A percentile compares a stretch with the other conserved stretches of the same genome.
Conservation (phyloP, 2,329 filamentous ascomycete genomes). For the Xylariaceae sp. region DNA sequence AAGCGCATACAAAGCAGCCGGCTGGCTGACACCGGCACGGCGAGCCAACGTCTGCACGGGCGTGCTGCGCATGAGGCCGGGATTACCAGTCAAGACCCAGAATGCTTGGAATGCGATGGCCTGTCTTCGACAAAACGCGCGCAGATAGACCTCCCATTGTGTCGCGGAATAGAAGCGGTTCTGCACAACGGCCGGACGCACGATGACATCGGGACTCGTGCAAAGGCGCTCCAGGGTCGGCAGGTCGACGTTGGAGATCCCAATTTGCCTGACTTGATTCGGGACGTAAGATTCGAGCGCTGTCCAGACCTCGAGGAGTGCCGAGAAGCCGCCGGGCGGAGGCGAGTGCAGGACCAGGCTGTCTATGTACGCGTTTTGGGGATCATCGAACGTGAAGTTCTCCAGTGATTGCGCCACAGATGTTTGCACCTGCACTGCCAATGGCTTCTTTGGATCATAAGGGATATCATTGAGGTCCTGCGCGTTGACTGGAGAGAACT, state of each 20-base stretch:
- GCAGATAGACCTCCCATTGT: slow-evolving; percentile 54
- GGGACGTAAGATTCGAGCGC: slow-evolving; percentile 64
- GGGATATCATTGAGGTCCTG: slow-evolving; percentile 58
- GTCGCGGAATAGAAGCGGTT: slow-evolving; percentile 64
- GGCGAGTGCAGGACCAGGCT: slow-evolving; percentile 68
- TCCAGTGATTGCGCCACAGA: slow-evolving; percentile 17
- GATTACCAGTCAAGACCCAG: slow-evolving; percentile 50
- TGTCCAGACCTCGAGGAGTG: slow-evolving; percentile 60
- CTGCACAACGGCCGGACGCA: slow-evolving; percentile 59
- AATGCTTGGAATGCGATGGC: slow-evolving; percentile 48
- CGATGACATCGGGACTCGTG: slow-evolving; percentile 21
- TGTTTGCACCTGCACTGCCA: slow-evolving; percentile 49
- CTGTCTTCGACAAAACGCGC: slow-evolving; percentile 43
- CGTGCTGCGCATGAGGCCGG: slow-evolving; percentile 32
- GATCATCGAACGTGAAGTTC: slow-evolving; percentile 37
- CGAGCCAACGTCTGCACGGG: slow-evolving; percentile 49
- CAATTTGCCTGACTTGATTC: slow-evolving; percentile 57
- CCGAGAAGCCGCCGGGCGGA: slow-evolving; percentile 35
- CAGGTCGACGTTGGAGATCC: slow-evolving; percentile 70
- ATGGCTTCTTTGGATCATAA: slow-evolving; percentile 53
- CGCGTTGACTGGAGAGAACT: slow-evolving; percentile 62
- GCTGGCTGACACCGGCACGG: slow-evolving; percentile 33
- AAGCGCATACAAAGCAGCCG: slow-evolving; percentile 44
- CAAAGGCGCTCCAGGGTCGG: slow-evolving; percentile 50
- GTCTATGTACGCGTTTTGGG: slow-evolving; percentile 51